Evolutionary conservation across 495 filamentous ascomycete genomes (phyloP).

Genomic region (Aspergillus sparsus): DNA sequence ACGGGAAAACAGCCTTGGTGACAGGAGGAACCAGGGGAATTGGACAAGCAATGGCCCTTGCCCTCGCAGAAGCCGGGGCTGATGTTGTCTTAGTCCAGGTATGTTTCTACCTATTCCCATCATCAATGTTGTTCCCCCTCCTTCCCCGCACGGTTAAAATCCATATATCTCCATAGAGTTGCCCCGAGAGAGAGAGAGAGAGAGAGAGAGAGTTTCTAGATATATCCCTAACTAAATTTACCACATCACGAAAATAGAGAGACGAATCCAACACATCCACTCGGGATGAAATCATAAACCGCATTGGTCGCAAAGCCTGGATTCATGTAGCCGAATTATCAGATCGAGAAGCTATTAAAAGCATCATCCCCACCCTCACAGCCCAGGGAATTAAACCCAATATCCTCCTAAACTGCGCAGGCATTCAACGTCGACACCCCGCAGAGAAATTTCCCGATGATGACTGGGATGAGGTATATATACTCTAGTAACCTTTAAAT

Average conservation of each 20-base stretch:
- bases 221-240: neutral
- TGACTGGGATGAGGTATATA: slow-evolving; percentile 72
- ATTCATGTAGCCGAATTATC: slow-evolving; percentile 77
- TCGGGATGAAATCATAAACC: slow-evolving; percentile 56
- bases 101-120: slow-evolving; percentile 52
- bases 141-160: no score
- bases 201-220: no score
- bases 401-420: slow-evolving; percentile 83
- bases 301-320: slow-evolving; percentile 64
- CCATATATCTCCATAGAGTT: no score
- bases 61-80: slow-evolving; percentile 81
- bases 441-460: slow-evolving; percentile 74
- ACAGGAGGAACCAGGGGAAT: slow-evolving; percentile 90
- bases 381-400: slow-evolving; percentile 61
- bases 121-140: no score
- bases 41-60: slow-evolving; percentile 79
- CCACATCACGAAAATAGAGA: slow-evolving; percentile 45
- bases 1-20: slow-evolving; percentile 70
- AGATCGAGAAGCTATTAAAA: slow-evolving; percentile 47
- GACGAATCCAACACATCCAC: slow-evolving; percentile 59
- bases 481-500: neutral
- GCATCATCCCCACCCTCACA: slow-evolving; percentile 57
- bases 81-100: slow-evolving; percentile 70
- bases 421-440: slow-evolving; percentile 80
- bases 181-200: no score